A percentile compares a stretch with the other conserved stretches of the same genome.
Evolutionary conservation across 1,284 basidiomycete species (phyloP).

Genomic region (Marasmius oreades): DNA sequence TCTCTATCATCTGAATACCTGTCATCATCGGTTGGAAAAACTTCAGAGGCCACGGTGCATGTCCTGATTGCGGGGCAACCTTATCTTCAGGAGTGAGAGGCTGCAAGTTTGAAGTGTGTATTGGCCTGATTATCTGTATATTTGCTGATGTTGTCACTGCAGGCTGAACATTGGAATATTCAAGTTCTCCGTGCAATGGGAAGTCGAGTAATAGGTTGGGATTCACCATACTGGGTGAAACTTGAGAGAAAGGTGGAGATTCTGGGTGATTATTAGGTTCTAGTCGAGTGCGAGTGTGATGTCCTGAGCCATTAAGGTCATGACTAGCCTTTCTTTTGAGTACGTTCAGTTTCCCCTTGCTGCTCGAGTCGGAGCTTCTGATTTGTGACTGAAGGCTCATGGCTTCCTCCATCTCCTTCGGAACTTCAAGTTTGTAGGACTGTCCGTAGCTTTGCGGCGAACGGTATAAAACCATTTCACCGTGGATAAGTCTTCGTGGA

Average conservation of each 20-base stretch:
- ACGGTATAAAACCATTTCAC: not conserved
- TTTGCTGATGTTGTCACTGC: too few relatives aligned
- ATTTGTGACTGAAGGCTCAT: not conserved
- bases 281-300: too few relatives aligned
- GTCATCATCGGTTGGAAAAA: not conserved
- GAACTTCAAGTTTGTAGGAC: not conserved
- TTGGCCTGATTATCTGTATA: not conserved
- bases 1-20: not conserved
- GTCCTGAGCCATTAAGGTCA: not conserved
- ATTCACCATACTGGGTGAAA: too few relatives aligned
- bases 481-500: not conserved
- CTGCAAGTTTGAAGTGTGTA: not conserved
- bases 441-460: not conserved
- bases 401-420: not conserved
- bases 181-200: too few relatives aligned
- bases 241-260: too few relatives aligned
- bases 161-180: too few relatives aligned
- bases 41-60: constrained; percentile 5
- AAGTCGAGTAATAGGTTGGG: too few relatives aligned
- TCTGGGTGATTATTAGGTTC: too few relatives aligned
- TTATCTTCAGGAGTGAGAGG: not conserved
- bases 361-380: not conserved
- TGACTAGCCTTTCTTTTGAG: not conserved
- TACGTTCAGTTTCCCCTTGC: not conserved
- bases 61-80: not conserved